phyloP scores from a whole-genome alignment of 2,329 filamentous ascomycete species.

The Penicillium sp. region DNA sequence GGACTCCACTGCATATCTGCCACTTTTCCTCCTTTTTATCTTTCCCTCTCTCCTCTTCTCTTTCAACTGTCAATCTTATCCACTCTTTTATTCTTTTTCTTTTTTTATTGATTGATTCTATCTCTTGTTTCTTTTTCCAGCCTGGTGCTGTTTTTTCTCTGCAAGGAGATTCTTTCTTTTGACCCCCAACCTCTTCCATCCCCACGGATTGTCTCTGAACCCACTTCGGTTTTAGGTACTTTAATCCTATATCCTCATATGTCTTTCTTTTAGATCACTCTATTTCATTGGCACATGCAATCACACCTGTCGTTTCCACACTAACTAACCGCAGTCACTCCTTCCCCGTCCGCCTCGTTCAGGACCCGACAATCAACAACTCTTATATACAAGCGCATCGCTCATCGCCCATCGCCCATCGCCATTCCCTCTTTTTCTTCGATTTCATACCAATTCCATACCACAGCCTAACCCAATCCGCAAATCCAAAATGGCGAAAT shows the following conservation, averaged over 20 bases:
- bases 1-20: slow-evolving; percentile 2
- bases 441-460: slow-evolving; percentile 14
- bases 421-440: slow-evolving; percentile 12
- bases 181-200: slow-evolving; percentile 13
- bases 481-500: slow-evolving; percentile 46
- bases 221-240: slow-evolving; percentile 21
- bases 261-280: not conserved
- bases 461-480: slow-evolving; percentile 11
- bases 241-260: not conserved
- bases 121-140: slow-evolving; percentile 21
- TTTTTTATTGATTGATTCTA: slow-evolving; percentile 1
- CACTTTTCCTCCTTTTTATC: slow-evolving; percentile 13
- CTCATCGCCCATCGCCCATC: slow-evolving; percentile 27
- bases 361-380: slow-evolving; percentile 1
- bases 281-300: not conserved
- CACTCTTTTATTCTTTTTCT: slow-evolving; percentile 12
- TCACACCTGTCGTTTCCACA: not conserved
- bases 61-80: slow-evolving; percentile 1
- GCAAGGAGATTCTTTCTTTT: slow-evolving; percentile 17
- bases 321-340: slow-evolving; percentile 4
- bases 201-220: slow-evolving; percentile 12
- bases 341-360: slow-evolving; percentile 7
- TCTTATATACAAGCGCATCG: slow-evolving; percentile 8
- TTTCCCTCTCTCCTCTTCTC: slow-evolving; percentile 3
- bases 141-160: slow-evolving; percentile 28